A percentile compares a stretch with the other conserved stretches of the same genome.
These are phyloP conservation scores for Capsicum baccatum DNA, from an alignment of 257 asterid species.

Conservation along the genomic window DNA sequence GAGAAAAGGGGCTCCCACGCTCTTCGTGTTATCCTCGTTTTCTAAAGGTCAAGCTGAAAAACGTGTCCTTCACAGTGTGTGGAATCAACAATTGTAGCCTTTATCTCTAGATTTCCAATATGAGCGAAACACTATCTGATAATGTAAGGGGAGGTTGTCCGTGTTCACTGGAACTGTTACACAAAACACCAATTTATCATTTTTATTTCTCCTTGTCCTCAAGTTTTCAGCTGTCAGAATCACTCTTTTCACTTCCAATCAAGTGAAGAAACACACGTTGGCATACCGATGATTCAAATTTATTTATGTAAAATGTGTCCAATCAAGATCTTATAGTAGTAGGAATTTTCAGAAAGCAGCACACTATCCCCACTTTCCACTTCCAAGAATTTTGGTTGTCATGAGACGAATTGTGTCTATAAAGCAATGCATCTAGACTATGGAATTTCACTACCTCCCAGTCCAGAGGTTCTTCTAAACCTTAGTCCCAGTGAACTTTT, in stretches of 20 bases:
- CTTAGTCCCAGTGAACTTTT: not conserved
- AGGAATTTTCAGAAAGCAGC: not conserved
- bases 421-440: not conserved
- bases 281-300: not conserved
- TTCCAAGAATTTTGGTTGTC: conserved; percentile 18
- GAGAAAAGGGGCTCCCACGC: not conserved
- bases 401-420: not conserved
- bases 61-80: not conserved
- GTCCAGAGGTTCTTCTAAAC: not conserved
- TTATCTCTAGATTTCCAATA: not conserved
- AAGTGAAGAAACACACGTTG: not conserved
- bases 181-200: not conserved
- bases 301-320: not conserved
- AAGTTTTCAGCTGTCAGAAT: not conserved
- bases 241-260: not conserved
- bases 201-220: not conserved
- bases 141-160: not conserved
- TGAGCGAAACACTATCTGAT: not conserved
- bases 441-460: not conserved
- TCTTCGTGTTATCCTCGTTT: not conserved
- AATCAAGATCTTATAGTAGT: not conserved
- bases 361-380: not conserved
- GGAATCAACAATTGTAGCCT: not conserved
- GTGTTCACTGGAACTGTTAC: not conserved
- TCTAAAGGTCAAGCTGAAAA: not conserved